Percentiles rank a stretch among this genome's conserved stretches.
These are phyloP conservation scores for Monosporascus sp. DNA, from an alignment of 2,329 filamentous ascomycete species.

Conservation along the genomic window DNA sequence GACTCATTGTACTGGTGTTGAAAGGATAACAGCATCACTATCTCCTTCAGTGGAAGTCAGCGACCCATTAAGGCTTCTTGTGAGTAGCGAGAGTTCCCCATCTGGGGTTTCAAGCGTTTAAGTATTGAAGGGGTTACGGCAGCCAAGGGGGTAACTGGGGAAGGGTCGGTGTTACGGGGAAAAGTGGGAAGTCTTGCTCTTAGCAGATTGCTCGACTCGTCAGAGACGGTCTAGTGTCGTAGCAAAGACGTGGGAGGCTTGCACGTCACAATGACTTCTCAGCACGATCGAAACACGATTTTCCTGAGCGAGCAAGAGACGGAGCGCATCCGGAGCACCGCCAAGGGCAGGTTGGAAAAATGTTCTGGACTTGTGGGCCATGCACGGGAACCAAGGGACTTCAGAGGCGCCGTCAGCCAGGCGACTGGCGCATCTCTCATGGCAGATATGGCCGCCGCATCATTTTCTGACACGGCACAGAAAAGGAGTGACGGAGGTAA, in stretches of 20 bases:
- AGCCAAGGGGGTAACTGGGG: no score
- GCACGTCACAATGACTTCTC: conserved; percentile 13
- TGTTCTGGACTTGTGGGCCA: conserved; percentile 16
- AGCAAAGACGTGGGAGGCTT: not conserved
- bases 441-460: conserved; percentile 26
- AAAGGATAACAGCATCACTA: no score
- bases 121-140: no score
- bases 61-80: no score
- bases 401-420: conserved; percentile 15
- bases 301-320: conserved; percentile 28
- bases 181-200: no score
- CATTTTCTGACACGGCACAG: conserved; percentile 9
- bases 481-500: conserved; percentile 12
- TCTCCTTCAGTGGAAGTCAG: no score
- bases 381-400: conserved; percentile 14
- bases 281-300: conserved; percentile 19
- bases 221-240: not conserved
- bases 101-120: no score
- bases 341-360: conserved; percentile 17
- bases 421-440: conserved; percentile 26
- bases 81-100: no score
- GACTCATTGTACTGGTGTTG: no score
- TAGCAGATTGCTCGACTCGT: not conserved
- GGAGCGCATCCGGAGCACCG: conserved; percentile 19
- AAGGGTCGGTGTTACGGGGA: no score